phyloP scores from a whole-genome alignment of 176 grass and related monocot genomes.

The Ananas comosus region DNA sequence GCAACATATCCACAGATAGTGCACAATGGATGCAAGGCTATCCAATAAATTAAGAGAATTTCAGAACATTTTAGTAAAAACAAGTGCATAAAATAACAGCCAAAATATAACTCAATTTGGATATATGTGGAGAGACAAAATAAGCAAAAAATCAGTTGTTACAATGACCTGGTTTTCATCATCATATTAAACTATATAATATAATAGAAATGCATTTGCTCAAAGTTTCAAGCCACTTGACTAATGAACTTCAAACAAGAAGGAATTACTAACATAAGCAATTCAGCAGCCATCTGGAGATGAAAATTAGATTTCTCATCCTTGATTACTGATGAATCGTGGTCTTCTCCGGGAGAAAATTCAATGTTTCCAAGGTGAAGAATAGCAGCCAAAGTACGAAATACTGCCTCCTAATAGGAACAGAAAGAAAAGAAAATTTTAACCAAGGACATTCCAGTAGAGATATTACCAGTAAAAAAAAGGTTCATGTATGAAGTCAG shows the following conservation, averaged over 20 bases:
- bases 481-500: background rate
- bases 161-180: too few relatives aligned
- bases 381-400: conserved; percentile 67
- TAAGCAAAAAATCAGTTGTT: too few relatives aligned
- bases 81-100: too few relatives aligned
- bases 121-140: too few relatives aligned
- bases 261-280: conserved; percentile 53
- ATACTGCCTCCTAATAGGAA: conserved; percentile 63
- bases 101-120: too few relatives aligned
- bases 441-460: background rate
- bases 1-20: too few relatives aligned
- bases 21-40: too few relatives aligned
- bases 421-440: background rate
- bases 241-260: background rate
- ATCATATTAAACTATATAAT: background rate
- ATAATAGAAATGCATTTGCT: background rate
- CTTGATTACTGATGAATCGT: conserved; percentile 68
- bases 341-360: conserved; percentile 71
- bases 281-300: conserved; percentile 68
- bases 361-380: conserved; percentile 79
- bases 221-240: background rate
- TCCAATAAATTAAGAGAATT: too few relatives aligned
- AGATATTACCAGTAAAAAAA: background rate
- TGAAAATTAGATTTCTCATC: conserved; percentile 69
- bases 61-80: too few relatives aligned